Evolutionary conservation across 371 early-diverging fungal genomes (phyloP), one percentile per base, ranked within the genome.

Genomic region (Coemansia sp.): DNA sequence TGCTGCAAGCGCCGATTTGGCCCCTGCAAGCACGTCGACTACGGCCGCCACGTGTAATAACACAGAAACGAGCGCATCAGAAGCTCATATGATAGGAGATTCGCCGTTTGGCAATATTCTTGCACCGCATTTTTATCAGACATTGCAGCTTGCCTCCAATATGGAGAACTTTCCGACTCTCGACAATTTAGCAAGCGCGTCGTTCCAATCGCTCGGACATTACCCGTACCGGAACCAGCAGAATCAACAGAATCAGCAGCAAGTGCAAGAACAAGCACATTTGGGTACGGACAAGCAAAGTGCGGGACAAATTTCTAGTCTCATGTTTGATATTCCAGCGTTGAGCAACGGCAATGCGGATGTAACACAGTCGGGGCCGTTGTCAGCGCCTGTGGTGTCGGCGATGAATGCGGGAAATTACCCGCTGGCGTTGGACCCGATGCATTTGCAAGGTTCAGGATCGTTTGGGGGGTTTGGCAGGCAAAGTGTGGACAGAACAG

Each of bases 111-210:
- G 59, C 30, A 54, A 67, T 64, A 64, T 71, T 50, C 16, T 61
- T 50, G 60, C 71, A 28, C 57, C 68, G 33, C 64, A 47, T 40
- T 51, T 67, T 47, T 64, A 60, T 28, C 67, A 60, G 25, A 42
- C 67, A 26, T 39, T 71, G 28, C 56, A 64, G 47, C 37, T 61
- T 58, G 57, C 67, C 25, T 40, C 75, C 37, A 62, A 61, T 47
- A 75, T 75, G 72, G 68, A 71, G 37, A 71, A 67, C 57, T 67
- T 75, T 20, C 25, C 75, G 18, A 54, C 71, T 47, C 42, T 75
- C 26, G 64, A 70, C 39, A 71, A 64, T 51, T 25, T 75, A 21
- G 55, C 67, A 42, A 39, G 53, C 20, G 50, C 71, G 4, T 71
- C 51, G 51, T 51, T 51, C 23, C 51, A 51, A 23, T 8, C 51